These are phyloP conservation scores for Sambucus nigra DNA, from an alignment of 129 eudicot species.

Conservation along the genomic window DNA sequence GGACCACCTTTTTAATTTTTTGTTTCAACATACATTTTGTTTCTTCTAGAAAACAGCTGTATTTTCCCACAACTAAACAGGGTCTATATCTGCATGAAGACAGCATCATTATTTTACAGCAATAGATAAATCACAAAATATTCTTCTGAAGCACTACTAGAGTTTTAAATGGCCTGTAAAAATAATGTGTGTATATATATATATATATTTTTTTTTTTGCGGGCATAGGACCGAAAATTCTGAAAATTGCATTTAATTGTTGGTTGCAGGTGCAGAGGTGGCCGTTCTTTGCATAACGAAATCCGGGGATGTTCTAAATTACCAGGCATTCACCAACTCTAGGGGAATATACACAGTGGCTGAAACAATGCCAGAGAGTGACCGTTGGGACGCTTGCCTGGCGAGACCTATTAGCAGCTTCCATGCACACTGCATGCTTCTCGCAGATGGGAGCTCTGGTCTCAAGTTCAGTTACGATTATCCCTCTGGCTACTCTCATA, in stretches of 20 bases:
- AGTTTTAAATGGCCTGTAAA: no score
- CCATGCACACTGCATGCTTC: slow-evolving; percentile 71
- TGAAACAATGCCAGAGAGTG: slow-evolving; percentile 98
- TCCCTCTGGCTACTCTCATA: slow-evolving; percentile 67
- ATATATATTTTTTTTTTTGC: background rate
- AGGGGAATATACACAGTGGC: slow-evolving; percentile 87
- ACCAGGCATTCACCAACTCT: slow-evolving; percentile 84
- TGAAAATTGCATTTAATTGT: background rate
- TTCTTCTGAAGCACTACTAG: no score
- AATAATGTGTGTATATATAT: no score
- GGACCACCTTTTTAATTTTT: no score
- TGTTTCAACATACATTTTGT: no score
- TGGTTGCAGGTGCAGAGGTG: slow-evolving; percentile 88
- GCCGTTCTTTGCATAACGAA: slow-evolving; percentile 98
- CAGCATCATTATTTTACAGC: no score
- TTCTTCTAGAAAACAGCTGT: no score
- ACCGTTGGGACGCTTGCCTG: slow-evolving; percentile 90
- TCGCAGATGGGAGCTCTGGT: slow-evolving; percentile 71
- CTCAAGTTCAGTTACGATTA: slow-evolving; percentile 73
- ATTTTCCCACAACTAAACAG: no score
- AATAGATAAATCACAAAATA: no score
- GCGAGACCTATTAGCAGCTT: slow-evolving; percentile 97
- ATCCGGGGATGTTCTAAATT: slow-evolving; percentile 86
- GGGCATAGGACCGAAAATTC: no score
- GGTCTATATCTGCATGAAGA: no score